Base-by-base conservation (phyloP, 352 stramenopile genomes). In the Pythium aristosporum region DNA sequence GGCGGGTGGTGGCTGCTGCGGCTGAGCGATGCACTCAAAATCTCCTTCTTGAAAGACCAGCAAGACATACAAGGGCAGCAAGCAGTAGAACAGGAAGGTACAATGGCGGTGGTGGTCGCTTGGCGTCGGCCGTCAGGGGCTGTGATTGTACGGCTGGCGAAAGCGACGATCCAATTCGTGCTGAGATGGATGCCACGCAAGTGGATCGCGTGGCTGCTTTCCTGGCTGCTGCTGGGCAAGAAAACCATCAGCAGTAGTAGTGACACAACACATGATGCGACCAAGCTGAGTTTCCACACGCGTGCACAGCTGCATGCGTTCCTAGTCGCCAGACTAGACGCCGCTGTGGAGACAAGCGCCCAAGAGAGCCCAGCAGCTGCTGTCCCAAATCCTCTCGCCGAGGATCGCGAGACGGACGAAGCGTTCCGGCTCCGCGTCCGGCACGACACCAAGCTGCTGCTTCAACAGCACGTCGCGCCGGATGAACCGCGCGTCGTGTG, bases 371-470 rank as follows among this genome's bases (percentile, higher is more conserved):
- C 8, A 30, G n/a, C 18, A 11, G n/a, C 28, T n/a, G 3, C 8
- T 50, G 21, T 0, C 13, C 20, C 15, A 2, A 59, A 10, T 36
- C 18, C 23, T 23, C 2, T 7, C 2, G 18, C 36, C 28, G 54
- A 57, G 5, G 67, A 37, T 0, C n/a, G 42, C n/a, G 77, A 75
- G 25, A 61, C 58, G 1, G 71, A 80, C 49, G 73, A 68, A n/a
- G 42, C 86, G 41, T 89, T 88, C 60, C 80, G 82, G 18, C 69
- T 82, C 21, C 87, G 85, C 39, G 80, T 75, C 21, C 78, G 82
- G 0, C 71, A 91, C 30, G 67, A 83, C 59, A 84, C 75, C 23
- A 91, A 91, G 51, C 32, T 88, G 42, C 52, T 57, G 12, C 69
- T 91, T 18, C 61, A 79, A 9, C 63, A 74, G 6, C 73, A 88